Evolutionary conservation across 1,139 yeast genomes (phyloP).

Genomic region (Yamadazyma trypodendri): DNA sequence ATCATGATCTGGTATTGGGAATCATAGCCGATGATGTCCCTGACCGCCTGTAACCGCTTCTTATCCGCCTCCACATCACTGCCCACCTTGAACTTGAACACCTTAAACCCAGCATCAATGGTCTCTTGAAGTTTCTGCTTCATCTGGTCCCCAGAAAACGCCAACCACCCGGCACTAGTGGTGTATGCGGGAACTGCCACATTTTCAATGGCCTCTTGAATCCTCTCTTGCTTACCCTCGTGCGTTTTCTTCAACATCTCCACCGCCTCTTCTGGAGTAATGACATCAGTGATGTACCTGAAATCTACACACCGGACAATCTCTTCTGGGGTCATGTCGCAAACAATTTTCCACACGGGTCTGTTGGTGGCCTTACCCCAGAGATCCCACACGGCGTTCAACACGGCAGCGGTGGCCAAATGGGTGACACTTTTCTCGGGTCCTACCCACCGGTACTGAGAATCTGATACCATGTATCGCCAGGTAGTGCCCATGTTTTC

Average conservation of each 20-base stretch:
- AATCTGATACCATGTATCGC: conserved; percentile 33
- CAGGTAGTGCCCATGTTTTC: conserved; percentile 35
- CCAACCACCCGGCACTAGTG: conserved; percentile 46
- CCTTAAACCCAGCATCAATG: conserved; percentile 34
- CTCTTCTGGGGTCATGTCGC: conserved; percentile 41
- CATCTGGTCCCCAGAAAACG: conserved; percentile 40
- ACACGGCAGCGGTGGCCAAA: conserved; percentile 21
- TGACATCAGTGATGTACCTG: conserved; percentile 36
- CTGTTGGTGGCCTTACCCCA: conserved; percentile 34
- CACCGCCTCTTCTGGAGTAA: conserved; percentile 37
- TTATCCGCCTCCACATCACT: conserved; percentile 31
- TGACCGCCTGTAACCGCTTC: conserved; percentile 29
- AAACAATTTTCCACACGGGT: conserved; percentile 37
- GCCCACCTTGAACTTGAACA: conserved; percentile 43
- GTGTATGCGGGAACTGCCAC: conserved; percentile 44
- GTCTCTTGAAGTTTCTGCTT: conserved; percentile 24
- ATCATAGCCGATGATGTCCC: conserved; percentile 36
- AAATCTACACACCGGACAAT: conserved; percentile 42
- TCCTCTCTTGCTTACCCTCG: conserved; percentile 23
- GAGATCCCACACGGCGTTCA: conserved; percentile 38
- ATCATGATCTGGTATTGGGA: conserved; percentile 29
- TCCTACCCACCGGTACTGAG: conserved; percentile 40
- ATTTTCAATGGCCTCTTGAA: conserved; percentile 29
- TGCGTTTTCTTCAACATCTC: conserved; percentile 24
- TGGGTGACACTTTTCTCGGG: conserved; percentile 40